phyloP scores from a whole-genome alignment of 495 filamentous ascomycete genomes.

The Neurospora sp. region DNA sequence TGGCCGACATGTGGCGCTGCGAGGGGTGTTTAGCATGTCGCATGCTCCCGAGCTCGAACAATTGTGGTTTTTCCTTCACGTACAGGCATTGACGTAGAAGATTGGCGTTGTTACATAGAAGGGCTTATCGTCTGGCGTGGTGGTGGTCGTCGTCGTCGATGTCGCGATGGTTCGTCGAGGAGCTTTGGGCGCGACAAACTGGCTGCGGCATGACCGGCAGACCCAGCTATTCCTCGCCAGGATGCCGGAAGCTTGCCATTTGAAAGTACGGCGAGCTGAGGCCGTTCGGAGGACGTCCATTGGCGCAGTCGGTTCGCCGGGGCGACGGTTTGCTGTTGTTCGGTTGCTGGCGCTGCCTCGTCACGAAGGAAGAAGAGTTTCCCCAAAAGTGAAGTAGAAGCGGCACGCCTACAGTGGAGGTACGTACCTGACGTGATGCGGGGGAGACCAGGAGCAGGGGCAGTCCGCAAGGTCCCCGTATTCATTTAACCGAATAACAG shows the following conservation, averaged over 20 bases:
- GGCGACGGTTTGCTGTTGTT: neutral
- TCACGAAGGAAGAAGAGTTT: neutral
- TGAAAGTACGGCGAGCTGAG: conserved; percentile 2
- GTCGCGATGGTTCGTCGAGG: conserved; percentile 1
- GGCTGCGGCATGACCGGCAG: conserved; percentile 4
- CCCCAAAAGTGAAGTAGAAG: neutral
- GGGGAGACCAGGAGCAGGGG: neutral
- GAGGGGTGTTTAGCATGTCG: conserved; percentile 12
- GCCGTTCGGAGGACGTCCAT: conserved; percentile 3
- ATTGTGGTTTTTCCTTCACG: conserved; percentile 2
- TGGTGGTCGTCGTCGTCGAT: neutral
- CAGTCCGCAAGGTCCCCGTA: neutral
- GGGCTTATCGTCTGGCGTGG: conserved; percentile 50
- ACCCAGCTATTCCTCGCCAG: conserved; percentile 2
- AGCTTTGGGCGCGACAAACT: conserved; percentile 6
- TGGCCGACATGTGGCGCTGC: conserved; percentile 90
- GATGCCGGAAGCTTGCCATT: neutral
- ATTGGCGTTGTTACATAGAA: conserved; percentile 96
- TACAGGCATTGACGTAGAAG: conserved; percentile 98
- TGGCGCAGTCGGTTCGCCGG: neutral
- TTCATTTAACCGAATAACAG: neutral
- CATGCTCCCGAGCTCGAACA: neutral
- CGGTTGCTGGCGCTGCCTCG: neutral
- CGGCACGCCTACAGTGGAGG: neutral
- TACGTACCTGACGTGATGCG: neutral